Conservation (phyloP, 768 basidiomycete genomes). For the Agaricus subrufescens region DNA sequence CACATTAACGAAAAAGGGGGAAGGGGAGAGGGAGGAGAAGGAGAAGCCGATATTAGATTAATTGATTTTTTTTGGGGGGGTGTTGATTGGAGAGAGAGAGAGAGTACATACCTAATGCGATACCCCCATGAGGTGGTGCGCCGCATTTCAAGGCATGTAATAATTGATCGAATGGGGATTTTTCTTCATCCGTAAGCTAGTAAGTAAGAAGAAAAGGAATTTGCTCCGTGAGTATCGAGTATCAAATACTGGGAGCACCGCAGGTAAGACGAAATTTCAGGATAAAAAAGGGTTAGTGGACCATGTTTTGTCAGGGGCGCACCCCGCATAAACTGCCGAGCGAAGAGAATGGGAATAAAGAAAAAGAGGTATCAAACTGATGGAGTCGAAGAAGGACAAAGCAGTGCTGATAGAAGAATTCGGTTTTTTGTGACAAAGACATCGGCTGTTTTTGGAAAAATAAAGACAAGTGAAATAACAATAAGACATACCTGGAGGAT, state of each 20-base stretch:
- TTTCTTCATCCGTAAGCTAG: conserved; percentile 72
- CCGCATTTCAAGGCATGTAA: conserved; percentile 84
- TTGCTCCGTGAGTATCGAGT: too few relatives aligned
- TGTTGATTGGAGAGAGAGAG: conserved; percentile 4
- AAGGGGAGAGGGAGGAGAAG: conserved; percentile 11
- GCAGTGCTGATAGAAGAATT: conserved; percentile 1
- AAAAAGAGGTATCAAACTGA: background rate
- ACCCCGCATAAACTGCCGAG: too few relatives aligned
- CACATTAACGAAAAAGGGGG: background rate
- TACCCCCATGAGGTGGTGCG: conserved; percentile 93
- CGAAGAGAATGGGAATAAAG: background rate
- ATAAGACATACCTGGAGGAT: conserved; percentile 64
- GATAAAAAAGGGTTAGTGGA: background rate
- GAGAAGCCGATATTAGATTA: background rate
- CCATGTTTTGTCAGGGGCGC: background rate
- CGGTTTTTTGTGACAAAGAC: background rate
- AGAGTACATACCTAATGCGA: conserved; percentile 68
- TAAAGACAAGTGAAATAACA: too few relatives aligned
- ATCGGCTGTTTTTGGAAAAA: background rate
- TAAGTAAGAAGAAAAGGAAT: background rate
- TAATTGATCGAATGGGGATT: conserved; percentile 75
- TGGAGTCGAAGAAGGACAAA: background rate
- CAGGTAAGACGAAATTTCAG: conserved; percentile 4
- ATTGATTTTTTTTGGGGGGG: background rate
- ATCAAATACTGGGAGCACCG: too few relatives aligned